A percentile compares a stretch with the other conserved stretches of the same genome.
Conservation (phyloP, 108 stramenopile genomes). For the Skeletonema costatum region DNA sequence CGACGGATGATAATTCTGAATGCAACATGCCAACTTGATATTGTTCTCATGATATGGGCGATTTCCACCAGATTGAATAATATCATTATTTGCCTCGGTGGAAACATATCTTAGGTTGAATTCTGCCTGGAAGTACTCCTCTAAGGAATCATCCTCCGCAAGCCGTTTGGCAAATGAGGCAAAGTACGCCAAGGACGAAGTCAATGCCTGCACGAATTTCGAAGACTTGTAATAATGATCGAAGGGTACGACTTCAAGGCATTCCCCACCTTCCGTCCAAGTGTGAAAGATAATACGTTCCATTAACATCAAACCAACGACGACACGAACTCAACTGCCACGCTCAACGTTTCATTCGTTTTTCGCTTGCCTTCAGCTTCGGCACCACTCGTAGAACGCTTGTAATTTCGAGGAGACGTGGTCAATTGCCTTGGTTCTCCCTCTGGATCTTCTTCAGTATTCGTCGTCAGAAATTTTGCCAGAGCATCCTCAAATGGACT, state of each 20-base stretch:
- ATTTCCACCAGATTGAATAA: too few relatives aligned
- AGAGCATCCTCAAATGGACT: constrained; percentile 58
- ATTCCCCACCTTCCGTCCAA: constrained; percentile 25
- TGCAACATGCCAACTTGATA: constrained; percentile 10
- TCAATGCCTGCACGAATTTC: constrained; percentile 26
- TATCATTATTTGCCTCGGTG: background rate
- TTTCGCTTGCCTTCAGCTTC: background rate
- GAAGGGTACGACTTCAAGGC: constrained; percentile 27
- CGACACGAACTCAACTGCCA: constrained; percentile 28
- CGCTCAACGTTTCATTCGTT: background rate
- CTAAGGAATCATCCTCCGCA: constrained; percentile 5
- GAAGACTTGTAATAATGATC: constrained; percentile 36
- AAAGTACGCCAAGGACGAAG: constrained; percentile 19
- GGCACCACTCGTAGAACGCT: background rate
- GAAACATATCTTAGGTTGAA: constrained; percentile 20
- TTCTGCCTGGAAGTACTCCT: constrained; percentile 29
- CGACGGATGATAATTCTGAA: constrained; percentile 33
- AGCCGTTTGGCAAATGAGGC: constrained; percentile 14
- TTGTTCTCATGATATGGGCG: constrained; percentile 4
- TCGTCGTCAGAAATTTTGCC: constrained; percentile 34
- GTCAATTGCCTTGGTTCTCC: background rate
- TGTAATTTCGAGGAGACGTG: background rate
- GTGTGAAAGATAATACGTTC: constrained; percentile 39
- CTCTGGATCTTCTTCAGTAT: too few relatives aligned
- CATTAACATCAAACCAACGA: constrained; percentile 46